A percentile compares a stretch with the other conserved stretches of the same genome.
phyloP scores from a whole-genome alignment of 2,329 filamentous ascomycete species.

The Fusarium robinianum region DNA sequence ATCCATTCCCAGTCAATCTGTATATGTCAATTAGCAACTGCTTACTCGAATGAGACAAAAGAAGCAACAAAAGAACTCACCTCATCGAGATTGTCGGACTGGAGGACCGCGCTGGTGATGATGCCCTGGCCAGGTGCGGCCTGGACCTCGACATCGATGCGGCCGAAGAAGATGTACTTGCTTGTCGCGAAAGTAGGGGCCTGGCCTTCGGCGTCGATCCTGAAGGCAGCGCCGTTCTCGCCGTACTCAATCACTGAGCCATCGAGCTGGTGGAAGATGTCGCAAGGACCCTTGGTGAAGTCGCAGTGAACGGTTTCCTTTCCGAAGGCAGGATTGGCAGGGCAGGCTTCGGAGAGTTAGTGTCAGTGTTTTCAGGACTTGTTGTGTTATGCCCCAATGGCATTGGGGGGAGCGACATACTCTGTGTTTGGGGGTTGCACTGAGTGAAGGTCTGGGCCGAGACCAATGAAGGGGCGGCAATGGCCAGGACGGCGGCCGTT shows the following conservation, averaged over 20 bases:
- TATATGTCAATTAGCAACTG: background rate
- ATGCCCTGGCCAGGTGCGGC: slow-evolving; percentile 74
- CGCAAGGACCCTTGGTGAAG: slow-evolving; percentile 65
- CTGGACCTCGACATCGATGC: slow-evolving; percentile 70
- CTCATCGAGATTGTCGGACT: slow-evolving; percentile 74
- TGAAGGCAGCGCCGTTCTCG: slow-evolving; percentile 44
- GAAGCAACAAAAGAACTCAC: background rate
- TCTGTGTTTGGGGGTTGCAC: slow-evolving; percentile 27
- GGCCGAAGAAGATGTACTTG: slow-evolving; percentile 87
- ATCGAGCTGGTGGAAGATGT: slow-evolving; percentile 30
- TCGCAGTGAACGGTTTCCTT: slow-evolving; percentile 61
- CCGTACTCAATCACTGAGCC: slow-evolving; percentile 35
- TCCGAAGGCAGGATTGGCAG: slow-evolving; percentile 69
- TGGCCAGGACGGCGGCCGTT: slow-evolving; percentile 16
- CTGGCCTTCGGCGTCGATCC: slow-evolving; percentile 61
- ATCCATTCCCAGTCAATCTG: slow-evolving; percentile 86
- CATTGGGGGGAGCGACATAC: slow-evolving; percentile 11
- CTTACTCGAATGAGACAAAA: rapidly evolving
- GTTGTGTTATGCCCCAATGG: background rate
- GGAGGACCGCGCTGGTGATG: slow-evolving; percentile 75
- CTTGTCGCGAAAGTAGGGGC: slow-evolving; percentile 67
- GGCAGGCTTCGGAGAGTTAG: slow-evolving; percentile 49
- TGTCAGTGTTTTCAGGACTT: background rate
- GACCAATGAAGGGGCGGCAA: slow-evolving; percentile 25
- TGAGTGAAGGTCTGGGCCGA: slow-evolving; percentile 28